A percentile compares a stretch with the other conserved stretches of the same genome.
phyloP scores from a whole-genome alignment of 768 basidiomycete species.

The Rhizopogon vinicolor region DNA sequence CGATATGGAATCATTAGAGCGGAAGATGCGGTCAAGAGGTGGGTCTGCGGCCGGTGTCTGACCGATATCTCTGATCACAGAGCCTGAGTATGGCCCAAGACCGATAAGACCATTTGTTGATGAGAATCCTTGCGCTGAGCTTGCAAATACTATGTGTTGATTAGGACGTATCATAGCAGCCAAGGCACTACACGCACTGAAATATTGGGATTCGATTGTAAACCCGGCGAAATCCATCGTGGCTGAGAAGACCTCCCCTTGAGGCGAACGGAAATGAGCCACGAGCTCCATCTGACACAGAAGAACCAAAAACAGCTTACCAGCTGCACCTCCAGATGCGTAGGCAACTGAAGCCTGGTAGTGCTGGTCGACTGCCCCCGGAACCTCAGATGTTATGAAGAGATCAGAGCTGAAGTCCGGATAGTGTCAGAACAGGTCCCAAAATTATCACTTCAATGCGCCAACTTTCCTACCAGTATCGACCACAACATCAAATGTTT shows the following conservation, averaged over 20 bases:
- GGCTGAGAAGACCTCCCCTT: slow-evolving; percentile 26
- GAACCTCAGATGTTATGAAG: slow-evolving; percentile 48
- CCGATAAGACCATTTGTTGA: slow-evolving; percentile 40
- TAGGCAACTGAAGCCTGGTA: slow-evolving; percentile 40
- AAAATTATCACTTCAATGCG: neutral
- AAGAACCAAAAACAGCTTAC: slow-evolving; percentile 22
- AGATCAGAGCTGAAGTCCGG: slow-evolving; percentile 52
- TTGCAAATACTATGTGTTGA: slow-evolving; percentile 15
- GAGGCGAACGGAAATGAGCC: neutral
- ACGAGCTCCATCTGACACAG: neutral
- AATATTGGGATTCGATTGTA: slow-evolving; percentile 43
- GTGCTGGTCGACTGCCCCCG: slow-evolving; percentile 33
- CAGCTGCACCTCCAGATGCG: slow-evolving; percentile 48
- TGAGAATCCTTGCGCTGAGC: slow-evolving; percentile 2
- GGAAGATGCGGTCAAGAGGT: slow-evolving; percentile 62
- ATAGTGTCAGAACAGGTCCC: slow-evolving; percentile 35
- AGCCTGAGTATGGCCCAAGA: slow-evolving; percentile 60
- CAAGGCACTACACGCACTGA: slow-evolving; percentile 6
- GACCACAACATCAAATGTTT: slow-evolving; percentile 29
- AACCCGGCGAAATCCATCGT: slow-evolving; percentile 28
- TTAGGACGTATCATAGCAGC: slow-evolving; percentile 1
- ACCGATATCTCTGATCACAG: slow-evolving; percentile 35
- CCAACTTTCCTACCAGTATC: slow-evolving; percentile 42
- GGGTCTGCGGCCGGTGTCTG: slow-evolving; percentile 40
- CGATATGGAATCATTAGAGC: slow-evolving; percentile 48